Base-by-base conservation (phyloP, 2,329 filamentous ascomycete genomes). In the Aspergillus sp. region DNA sequence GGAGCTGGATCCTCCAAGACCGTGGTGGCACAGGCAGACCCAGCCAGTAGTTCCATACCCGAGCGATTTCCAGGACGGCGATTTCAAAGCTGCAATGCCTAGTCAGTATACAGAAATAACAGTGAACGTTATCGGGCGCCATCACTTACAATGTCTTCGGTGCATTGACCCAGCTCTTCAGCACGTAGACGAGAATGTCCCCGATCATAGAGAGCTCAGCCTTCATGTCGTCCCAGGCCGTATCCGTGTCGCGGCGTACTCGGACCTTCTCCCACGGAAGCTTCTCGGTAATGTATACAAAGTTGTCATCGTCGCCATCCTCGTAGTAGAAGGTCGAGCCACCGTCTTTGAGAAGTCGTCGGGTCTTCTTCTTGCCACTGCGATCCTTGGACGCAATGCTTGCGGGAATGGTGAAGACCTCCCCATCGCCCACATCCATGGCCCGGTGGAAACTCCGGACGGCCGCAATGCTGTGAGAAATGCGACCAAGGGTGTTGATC, bases 401-500 rank as follows among this genome's bases (percentile, higher is more conserved):
- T 41, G 69, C 59, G 50, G 70, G 68, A 10, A 74, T 68, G 0
- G 70, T 68, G 52, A 75, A 68, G 12, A 67, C 66, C 12, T 73
- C 65, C 19, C 74, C 73, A 10, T 73, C 69, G 4, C 72, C 76
- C 9, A 74, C 67, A n/a, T 76, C 72, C 59, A 79, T 69, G 7
- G 82, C 79, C 55, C 78, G 75, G 43, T 84, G 81, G 80, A 99
- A 98, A 57, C 88, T 82, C 58, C 87, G 85, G 47, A 97, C 84
- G 0, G 91, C 89, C 36, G 84, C 82, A 63, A 99, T 79, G 55
- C 91, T 95, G 74, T 90, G 89, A 64, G 91, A 92, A 64, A 98
- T 88, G 38, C 94, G 87, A 30, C 91, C 91, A 61, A 97, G 89
- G 0, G 95, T 98, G 78, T 99, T 99, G 79, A 98, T 89, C 19